Conservation (phyloP, 1,284 basidiomycete genomes). For the Ceratobasidium sp. region DNA sequence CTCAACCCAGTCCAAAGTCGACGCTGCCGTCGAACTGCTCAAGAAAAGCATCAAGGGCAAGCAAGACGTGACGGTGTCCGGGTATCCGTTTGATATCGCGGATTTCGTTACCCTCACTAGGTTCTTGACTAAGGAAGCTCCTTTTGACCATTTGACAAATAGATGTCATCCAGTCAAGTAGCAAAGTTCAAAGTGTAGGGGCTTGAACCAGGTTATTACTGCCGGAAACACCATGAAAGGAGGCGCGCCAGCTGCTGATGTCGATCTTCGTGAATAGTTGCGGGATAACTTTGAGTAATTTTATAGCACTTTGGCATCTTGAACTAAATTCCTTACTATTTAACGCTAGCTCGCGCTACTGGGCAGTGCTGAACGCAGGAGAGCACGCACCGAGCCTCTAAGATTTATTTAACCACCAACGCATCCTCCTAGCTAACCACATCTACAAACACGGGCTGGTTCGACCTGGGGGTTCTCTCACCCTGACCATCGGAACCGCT, state of each 20-base stretch:
- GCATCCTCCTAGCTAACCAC: background rate
- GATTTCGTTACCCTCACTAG: background rate
- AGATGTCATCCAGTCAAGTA: background rate
- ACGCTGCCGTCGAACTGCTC: slow-evolving; percentile 22
- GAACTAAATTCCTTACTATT: too few species aligned
- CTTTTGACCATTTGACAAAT: slow-evolving; percentile 27
- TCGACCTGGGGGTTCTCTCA: slow-evolving; percentile 19
- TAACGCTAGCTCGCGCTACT: background rate
- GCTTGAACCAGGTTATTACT: background rate
- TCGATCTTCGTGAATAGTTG: too few species aligned
- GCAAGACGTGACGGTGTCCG: background rate
- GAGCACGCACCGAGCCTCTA: background rate
- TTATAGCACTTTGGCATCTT: too few species aligned
- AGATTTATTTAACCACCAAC: background rate
- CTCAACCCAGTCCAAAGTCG: slow-evolving; percentile 13
- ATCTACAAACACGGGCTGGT: slow-evolving; percentile 8
- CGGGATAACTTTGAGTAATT: too few species aligned
- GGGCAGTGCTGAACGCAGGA: slow-evolving; percentile 4
- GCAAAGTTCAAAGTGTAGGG: background rate
- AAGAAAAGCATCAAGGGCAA: background rate
- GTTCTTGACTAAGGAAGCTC: slow-evolving; percentile 16
- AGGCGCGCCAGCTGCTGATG: too few species aligned
- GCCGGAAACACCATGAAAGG: too few species aligned
- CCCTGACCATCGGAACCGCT: slow-evolving; percentile 2
- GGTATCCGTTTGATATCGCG: background rate